These are phyloP conservation scores for Hymenoscyphus occultus DNA, from an alignment of 2,329 filamentous ascomycete species.

Conservation along the genomic window DNA sequence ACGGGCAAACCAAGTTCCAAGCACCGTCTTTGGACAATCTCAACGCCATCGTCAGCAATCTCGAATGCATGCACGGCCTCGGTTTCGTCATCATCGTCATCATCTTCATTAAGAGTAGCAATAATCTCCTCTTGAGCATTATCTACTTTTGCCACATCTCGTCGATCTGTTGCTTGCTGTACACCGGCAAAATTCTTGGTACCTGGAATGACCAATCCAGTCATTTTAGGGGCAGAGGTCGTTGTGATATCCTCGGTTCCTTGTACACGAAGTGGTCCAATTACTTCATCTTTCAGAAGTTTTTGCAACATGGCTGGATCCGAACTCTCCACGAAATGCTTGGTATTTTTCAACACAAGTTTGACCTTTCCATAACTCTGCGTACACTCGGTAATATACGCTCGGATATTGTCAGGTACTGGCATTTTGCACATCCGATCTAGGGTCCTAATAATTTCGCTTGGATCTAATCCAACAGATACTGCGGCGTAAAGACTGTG, in stretches of 20 bases:
- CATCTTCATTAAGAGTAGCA: conserved; percentile 71
- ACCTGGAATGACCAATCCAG: conserved; percentile 84
- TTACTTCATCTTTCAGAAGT: conserved; percentile 79
- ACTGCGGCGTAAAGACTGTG: conserved; percentile 95
- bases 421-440: conserved; percentile 87
- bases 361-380: conserved; percentile 94
- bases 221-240: conserved; percentile 80
- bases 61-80: conserved; percentile 93
- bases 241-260: conserved; percentile 68
- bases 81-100: conserved; percentile 77
- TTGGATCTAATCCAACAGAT: conserved; percentile 84
- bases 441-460: conserved; percentile 86
- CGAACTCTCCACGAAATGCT: conserved; percentile 89
- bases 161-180: conserved; percentile 61
- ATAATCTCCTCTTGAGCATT: conserved; percentile 66
- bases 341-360: conserved; percentile 89
- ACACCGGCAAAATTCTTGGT: conserved; percentile 90
- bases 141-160: conserved; percentile 41
- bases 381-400: conserved; percentile 74
- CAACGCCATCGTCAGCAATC: conserved; percentile 77
- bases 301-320: conserved; percentile 83
- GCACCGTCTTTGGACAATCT: conserved; percentile 85
- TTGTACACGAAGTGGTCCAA: conserved; percentile 76
- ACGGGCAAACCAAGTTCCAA: conserved; percentile 82
- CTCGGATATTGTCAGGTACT: conserved; percentile 73